These are phyloP conservation scores for Pichia deserticola DNA, from an alignment of 805 yeast species.

Conservation along the genomic window DNA sequence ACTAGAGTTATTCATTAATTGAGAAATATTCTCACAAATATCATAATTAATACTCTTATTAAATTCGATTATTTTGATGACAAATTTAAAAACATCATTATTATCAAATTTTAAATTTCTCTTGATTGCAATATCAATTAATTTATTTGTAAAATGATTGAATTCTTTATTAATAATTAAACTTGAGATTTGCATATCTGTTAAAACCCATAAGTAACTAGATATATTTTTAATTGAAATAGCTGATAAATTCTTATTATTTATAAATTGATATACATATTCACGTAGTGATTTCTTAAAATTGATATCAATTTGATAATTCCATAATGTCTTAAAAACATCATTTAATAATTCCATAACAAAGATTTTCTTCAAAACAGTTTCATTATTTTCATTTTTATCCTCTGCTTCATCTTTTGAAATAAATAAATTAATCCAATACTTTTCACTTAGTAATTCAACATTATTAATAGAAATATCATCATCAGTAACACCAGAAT, in stretches of 20 bases:
- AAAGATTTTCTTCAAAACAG: slow-evolving; percentile 10
- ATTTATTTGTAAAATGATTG: neutral
- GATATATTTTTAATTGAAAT: neutral
- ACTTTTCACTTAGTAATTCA: slow-evolving; percentile 17
- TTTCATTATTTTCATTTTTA: neutral
- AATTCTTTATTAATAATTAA: neutral
- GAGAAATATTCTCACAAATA: neutral
- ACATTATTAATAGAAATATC: slow-evolving; percentile 7
- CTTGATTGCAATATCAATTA: neutral
- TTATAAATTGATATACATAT: neutral
- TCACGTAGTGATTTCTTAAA: neutral
- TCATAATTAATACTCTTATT: neutral
- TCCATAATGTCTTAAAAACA: slow-evolving; percentile 16
- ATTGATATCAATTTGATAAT: neutral
- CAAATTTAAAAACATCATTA: neutral
- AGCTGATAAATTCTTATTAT: neutral
- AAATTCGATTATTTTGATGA: neutral
- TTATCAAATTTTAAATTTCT: neutral
- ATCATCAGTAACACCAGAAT: neutral
- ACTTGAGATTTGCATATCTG: slow-evolving; percentile 3
- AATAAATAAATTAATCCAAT: slow-evolving; percentile 20
- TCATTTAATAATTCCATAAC: slow-evolving; percentile 23
- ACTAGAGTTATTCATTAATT: neutral
- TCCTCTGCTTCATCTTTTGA: neutral
- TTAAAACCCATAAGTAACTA: slow-evolving; percentile 6